Conservation (phyloP, 2,329 filamentous ascomycete species). For the Paramyrothecium sp. region DNA sequence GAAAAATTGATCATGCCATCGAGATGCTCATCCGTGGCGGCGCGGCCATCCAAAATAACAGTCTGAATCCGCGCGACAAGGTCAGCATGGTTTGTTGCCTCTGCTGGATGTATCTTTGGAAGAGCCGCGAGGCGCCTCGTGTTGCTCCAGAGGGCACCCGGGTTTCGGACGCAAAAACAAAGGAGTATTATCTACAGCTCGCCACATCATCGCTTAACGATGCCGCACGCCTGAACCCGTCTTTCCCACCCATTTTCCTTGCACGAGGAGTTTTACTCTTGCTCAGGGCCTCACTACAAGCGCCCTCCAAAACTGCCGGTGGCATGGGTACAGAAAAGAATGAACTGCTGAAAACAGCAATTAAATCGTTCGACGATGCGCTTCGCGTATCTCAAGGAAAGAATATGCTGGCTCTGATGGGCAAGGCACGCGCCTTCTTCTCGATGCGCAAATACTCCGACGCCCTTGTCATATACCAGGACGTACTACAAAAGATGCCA, state of each 20-base stretch:
- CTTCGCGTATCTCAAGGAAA: conserved; percentile 78
- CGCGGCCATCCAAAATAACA: conserved; percentile 66
- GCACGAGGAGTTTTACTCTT: conserved; percentile 88
- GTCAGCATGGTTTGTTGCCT: conserved; percentile 80
- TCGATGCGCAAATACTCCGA: conserved; percentile 85
- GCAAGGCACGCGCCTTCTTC: conserved; percentile 82
- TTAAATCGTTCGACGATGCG: conserved; percentile 94
- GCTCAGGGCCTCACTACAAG: conserved; percentile 80
- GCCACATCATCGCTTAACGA: conserved; percentile 94
- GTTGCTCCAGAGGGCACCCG: conserved; percentile 60
- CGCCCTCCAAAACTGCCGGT: conserved; percentile 66
- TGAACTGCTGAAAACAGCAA: conserved; percentile 78
- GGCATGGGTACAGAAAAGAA: conserved; percentile 70
- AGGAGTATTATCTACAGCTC: conserved; percentile 86
- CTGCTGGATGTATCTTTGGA: conserved; percentile 89
- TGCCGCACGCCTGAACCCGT: conserved; percentile 88
- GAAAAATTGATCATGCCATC: conserved; percentile 82
- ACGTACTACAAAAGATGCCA: conserved; percentile 81
- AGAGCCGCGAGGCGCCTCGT: conserved; percentile 75
- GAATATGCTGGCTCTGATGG: conserved; percentile 91
- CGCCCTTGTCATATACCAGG: conserved; percentile 81
- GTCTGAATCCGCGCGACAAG: conserved; percentile 75
- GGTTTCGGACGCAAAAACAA: conserved; percentile 76
- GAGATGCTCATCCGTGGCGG: conserved; percentile 73
- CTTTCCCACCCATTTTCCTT: conserved; percentile 86